phyloP scores from a whole-genome alignment of 1,139 yeast genomes.

The Yamadazyma triangularis region DNA sequence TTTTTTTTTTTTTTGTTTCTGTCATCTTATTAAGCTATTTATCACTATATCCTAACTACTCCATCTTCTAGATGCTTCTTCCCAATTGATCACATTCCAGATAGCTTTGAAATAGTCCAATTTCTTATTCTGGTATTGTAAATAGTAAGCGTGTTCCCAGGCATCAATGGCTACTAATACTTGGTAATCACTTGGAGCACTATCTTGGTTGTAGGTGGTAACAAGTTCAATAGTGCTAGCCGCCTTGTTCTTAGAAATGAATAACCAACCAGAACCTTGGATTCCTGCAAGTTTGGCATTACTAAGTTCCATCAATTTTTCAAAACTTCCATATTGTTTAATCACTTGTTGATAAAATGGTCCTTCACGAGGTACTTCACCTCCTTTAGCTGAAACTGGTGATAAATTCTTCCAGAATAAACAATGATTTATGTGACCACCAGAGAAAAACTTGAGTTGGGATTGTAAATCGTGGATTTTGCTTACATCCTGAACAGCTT shows the following conservation, averaged over 20 bases:
- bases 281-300: slow-evolving; percentile 84
- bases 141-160: slow-evolving; percentile 98
- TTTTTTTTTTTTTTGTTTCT: no score
- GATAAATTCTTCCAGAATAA: slow-evolving; percentile 91
- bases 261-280: slow-evolving; percentile 99
- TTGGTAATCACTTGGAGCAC: slow-evolving; percentile 66
- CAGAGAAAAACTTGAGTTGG: slow-evolving; percentile 88
- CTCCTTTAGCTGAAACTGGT: slow-evolving; percentile 68
- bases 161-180: slow-evolving; percentile 95
- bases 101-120: slow-evolving; percentile 93
- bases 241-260: slow-evolving; percentile 83
- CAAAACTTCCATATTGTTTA: slow-evolving; percentile 73
- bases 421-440: slow-evolving; percentile 86
- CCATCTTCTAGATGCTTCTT: slow-evolving; percentile 74
- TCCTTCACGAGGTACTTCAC: slow-evolving; percentile 74
- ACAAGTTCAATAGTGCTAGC: slow-evolving; percentile 76
- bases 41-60: slow-evolving; percentile 2
- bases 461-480: slow-evolving; percentile 72
- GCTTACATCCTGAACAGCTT: slow-evolving; percentile 58
- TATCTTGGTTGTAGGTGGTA: slow-evolving; percentile 88
- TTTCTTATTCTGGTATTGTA: slow-evolving; percentile 93
- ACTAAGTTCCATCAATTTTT: slow-evolving; percentile 61
- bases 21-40: no score
- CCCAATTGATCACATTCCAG: slow-evolving; percentile 97
- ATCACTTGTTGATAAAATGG: slow-evolving; percentile 60